Evolutionary conservation across 2,329 filamentous ascomycete genomes (phyloP), one percentile per base, ranked within the genome.

Genomic region (Colletotrichum navitas): DNA sequence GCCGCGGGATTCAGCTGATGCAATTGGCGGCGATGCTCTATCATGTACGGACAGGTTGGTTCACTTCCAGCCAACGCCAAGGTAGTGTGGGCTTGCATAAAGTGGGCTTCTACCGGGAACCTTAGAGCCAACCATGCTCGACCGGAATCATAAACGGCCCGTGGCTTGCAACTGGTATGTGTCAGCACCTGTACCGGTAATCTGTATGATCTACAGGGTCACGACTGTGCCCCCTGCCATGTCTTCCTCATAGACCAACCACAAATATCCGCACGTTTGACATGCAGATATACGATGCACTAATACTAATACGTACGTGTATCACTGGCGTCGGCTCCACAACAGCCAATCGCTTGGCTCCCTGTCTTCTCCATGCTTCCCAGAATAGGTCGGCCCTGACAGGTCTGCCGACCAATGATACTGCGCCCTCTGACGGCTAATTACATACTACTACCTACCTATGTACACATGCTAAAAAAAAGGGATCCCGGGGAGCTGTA

Each of bases 361-460:
- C 34, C 41, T 56, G 55, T n/a, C 32, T 66, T 70, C 67, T 56
- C 63, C 67, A 56, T 55, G 55, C 55, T 34, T 24, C 56, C 63
- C 24, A 36, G 51, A 62, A 11, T 41, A 55, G 18, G 41, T 41
- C 49, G 18, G 41, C 67, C 47, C 63, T 52, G 58, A 52, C 51
- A 58, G 64, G 51, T 36, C 63, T 39, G 51, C 14, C 51, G 41
- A n/a, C 68, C 68, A 71, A 71, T 63, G 51, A 68, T 49, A 47
- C 47, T 56, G 16, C 39, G 8, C 26, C 58, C 5, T 24, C 21
- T n/a, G 21, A 34, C 26, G 34, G 64, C 47, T 58, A 16, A 51
- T 52, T 36, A 39, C 5, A 36, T 12, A 49, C 2, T 39, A 39
- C 36, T 4, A 4, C 4, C 12, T 39, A 39, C 36, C 36, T 4